These are phyloP conservation scores for Geosmithia putterillii DNA, from an alignment of 2,329 filamentous ascomycete species.

Conservation along the genomic window DNA sequence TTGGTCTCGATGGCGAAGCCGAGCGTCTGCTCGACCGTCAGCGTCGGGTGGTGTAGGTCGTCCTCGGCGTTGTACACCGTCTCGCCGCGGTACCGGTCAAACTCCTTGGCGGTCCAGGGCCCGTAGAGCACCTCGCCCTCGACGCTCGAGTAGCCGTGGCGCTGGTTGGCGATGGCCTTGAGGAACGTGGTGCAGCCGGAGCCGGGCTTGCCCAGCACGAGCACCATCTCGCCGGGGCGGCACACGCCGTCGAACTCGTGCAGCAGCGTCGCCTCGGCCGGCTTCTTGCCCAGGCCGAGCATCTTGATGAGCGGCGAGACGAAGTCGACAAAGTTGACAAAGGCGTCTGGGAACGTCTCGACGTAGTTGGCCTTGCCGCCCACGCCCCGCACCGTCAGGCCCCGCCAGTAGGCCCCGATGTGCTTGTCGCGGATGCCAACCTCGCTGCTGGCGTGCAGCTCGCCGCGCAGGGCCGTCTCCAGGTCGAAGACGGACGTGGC, in stretches of 20 bases:
- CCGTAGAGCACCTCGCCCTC: constrained; percentile 66
- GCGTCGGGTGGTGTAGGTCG: constrained; percentile 71
- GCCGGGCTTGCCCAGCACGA: constrained; percentile 69
- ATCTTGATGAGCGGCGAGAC: constrained; percentile 50
- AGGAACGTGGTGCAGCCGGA: constrained; percentile 60
- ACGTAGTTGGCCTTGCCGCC: constrained; percentile 64
- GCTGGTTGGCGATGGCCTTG: constrained; percentile 56
- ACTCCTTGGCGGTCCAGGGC: constrained; percentile 57
- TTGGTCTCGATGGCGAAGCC: constrained; percentile 78
- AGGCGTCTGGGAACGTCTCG: constrained; percentile 64
- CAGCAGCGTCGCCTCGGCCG: constrained; percentile 60
- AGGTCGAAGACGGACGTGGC: constrained; percentile 54
- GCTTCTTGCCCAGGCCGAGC: constrained; percentile 55
- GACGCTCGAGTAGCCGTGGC: constrained; percentile 40
- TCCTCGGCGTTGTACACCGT: constrained; percentile 71
- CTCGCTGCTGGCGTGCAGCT: constrained; percentile 56
- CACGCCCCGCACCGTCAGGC: constrained; percentile 62
- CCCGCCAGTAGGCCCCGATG: constrained; percentile 70
- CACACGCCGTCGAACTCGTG: constrained; percentile 59
- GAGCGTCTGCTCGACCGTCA: constrained; percentile 81
- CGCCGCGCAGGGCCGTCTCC: constrained; percentile 60
- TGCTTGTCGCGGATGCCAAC: constrained; percentile 73
- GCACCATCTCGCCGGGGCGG: constrained; percentile 77
- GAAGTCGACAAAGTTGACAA: constrained; percentile 66
- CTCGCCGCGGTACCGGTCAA: constrained; percentile 67